Evolutionary conservation across 208 protist species (phyloP).

Genomic region (Crithidia acanthocephali): DNA sequence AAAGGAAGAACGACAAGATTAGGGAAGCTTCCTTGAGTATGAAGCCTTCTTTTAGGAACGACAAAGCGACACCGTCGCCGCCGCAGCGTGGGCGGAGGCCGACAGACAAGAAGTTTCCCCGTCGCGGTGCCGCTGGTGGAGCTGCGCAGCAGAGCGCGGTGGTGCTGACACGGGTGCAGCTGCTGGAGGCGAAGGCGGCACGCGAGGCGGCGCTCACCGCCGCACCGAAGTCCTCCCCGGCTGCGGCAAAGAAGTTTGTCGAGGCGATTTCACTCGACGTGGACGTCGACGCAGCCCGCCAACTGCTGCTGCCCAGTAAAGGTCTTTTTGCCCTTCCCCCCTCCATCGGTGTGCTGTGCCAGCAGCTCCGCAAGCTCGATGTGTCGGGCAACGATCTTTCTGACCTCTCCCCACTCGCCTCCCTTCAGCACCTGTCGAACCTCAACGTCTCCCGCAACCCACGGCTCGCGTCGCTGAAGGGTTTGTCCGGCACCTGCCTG

Average conservation of each 20-base stretch:
- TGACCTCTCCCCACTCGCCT: constrained; percentile 48
- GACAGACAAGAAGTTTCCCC: neutral
- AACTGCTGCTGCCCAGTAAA: constrained; percentile 56
- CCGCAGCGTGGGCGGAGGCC: neutral
- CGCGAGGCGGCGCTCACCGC: constrained; percentile 17
- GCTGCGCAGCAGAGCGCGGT: neutral
- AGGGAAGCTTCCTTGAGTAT: neutral
- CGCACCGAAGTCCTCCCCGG: constrained; percentile 8
- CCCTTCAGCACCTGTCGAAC: constrained; percentile 64
- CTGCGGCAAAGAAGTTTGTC: constrained; percentile 43
- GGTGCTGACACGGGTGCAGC: constrained; percentile 23
- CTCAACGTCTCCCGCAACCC: constrained; percentile 67
- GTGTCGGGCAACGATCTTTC: constrained; percentile 65
- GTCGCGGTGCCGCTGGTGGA: constrained; percentile 1
- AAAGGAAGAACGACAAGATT: too few species aligned
- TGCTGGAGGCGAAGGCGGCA: constrained; percentile 31
- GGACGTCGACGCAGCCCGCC: constrained; percentile 63
- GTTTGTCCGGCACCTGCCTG: constrained; percentile 46
- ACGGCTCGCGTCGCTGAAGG: constrained; percentile 46
- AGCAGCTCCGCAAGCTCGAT: constrained; percentile 68
- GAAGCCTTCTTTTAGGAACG: neutral
- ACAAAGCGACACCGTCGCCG: neutral
- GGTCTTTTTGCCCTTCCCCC: constrained; percentile 48
- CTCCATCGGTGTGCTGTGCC: constrained; percentile 58
- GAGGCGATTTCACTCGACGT: constrained; percentile 80